Percentiles rank a stretch among this genome's conserved stretches.
phyloP scores from a whole-genome alignment of 345 rosid species.

The Aquilaria sinensis region DNA sequence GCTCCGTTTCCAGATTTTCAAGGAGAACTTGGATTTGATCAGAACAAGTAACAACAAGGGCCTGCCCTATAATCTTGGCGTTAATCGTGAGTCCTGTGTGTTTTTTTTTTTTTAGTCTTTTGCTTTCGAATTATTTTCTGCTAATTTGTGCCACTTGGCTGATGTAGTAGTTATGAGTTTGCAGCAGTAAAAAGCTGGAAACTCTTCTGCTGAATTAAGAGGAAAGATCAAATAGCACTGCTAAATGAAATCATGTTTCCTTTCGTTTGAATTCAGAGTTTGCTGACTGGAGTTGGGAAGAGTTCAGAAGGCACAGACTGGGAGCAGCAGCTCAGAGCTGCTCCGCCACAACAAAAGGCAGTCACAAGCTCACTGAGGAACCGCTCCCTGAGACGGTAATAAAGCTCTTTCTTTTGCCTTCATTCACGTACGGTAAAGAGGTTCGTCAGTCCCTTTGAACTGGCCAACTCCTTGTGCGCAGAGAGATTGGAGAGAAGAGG shows the following conservation, averaged over 20 bases:
- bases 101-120: no score
- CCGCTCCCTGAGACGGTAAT: constrained; percentile 53
- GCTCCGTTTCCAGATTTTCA: constrained; percentile 57
- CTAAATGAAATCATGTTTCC: no score
- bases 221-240: no score
- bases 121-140: no score
- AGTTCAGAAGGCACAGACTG: constrained; percentile 36
- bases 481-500: constrained; percentile 95
- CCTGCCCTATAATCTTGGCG: constrained; percentile 52
- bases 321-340: neutral
- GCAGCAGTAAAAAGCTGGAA: no score
- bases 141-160: no score
- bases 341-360: constrained; percentile 84
- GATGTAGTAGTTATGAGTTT: no score
- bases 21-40: constrained; percentile 58
- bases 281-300: constrained; percentile 45
- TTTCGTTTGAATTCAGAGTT: constrained; percentile 19
- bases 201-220: no score
- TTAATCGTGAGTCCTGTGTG: constrained; percentile 43
- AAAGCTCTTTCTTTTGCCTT: no score
- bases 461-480: constrained; percentile 11
- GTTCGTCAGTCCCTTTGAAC: no score
- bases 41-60: constrained; percentile 58
- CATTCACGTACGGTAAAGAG: no score
- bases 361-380: constrained; percentile 60